Evolutionary conservation across 805 yeast species (phyloP).

Genomic region (Candida ipomoeae): DNA sequence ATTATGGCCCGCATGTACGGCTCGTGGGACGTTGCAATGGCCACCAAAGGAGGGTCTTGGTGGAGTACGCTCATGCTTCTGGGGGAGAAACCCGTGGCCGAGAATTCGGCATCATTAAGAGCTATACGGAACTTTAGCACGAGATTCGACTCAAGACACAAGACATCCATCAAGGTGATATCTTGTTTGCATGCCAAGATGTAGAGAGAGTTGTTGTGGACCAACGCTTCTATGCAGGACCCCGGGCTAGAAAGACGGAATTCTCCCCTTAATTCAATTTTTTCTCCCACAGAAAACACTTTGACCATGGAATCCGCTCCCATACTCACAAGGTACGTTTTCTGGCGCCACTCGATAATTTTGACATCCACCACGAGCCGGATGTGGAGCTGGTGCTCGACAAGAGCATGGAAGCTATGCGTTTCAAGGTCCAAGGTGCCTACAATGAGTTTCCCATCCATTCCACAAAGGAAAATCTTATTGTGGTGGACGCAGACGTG

Average conservation of each 20-base stretch:
- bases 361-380: slow-evolving; percentile 39
- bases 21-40: slow-evolving; percentile 70
- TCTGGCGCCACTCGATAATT: slow-evolving; percentile 11
- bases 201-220: slow-evolving; percentile 27
- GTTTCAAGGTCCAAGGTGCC: slow-evolving; percentile 8
- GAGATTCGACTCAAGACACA: slow-evolving; percentile 16
- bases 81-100: slow-evolving; percentile 60
- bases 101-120: slow-evolving; percentile 69
- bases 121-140: slow-evolving; percentile 44
- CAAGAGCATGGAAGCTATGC: not conserved
- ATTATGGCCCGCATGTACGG: slow-evolving; percentile 72
- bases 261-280: slow-evolving; percentile 1
- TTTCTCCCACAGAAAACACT: slow-evolving; percentile 27
- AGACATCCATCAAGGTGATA: slow-evolving; percentile 52
- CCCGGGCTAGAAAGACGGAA: slow-evolving; percentile 47
- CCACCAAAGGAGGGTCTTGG: slow-evolving; percentile 32
- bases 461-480: slow-evolving; percentile 42
- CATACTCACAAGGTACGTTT: slow-evolving; percentile 45
- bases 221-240: slow-evolving; percentile 43
- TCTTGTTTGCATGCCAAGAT: slow-evolving; percentile 58
- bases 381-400: slow-evolving; percentile 29
- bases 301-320: slow-evolving; percentile 56
- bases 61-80: slow-evolving; percentile 33
- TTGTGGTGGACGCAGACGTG: slow-evolving; percentile 26
- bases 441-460: slow-evolving; percentile 46